Evolutionary conservation across 352 stramenopile genomes (phyloP), one percentile per base, ranked within the genome.

Genomic region (Phytophthora pistaciae): DNA sequence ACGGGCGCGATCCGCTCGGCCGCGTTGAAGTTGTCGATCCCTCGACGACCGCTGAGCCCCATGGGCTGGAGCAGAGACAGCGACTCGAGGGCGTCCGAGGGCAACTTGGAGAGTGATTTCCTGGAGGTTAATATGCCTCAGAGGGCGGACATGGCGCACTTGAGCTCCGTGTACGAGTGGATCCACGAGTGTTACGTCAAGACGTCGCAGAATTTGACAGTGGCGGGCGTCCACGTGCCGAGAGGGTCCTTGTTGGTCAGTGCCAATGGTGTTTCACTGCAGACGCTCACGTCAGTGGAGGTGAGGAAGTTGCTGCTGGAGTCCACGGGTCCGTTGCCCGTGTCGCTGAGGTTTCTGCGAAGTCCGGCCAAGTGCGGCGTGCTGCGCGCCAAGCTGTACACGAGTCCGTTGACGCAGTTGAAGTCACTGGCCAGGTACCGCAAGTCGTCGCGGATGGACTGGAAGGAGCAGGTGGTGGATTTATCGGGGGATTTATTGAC

Each of bases 391-490:
- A 86, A 86, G 53, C 57, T 90, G 52, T 88, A 82, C 61, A 74
- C 74, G n/a, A 79, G 79, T 48, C 75, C 86, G 7, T 73, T 85
- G 25, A 84, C 82, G 14, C 84, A 92, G 56, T 71, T 92, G 20
- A 88, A 89, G 59, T 82, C 81, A 1, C 74, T 93, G 61, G 84
- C 80, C 16, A 80, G 75, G 59, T 81, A 80, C n/a, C 74, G 80
- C 18, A 87, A 72, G 31, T 68, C 72, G 1, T 64, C 55, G 1
- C 59, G 63, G 14, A 64, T 68, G 33, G 38, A 83, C 5, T 93
- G 85, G 85, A 83, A 82, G n/a, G 79, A 90, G 38, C 83, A 91
- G 38, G 65, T 89, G 9, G 78, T 93, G 31, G 80, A 93, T 66
- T 74, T 93, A 44, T 83, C 88, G 2, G 85, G 84, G 7, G 84